Base-by-base conservation (phyloP, 164 flowering plant species). In the Annona cherimola region DNA sequence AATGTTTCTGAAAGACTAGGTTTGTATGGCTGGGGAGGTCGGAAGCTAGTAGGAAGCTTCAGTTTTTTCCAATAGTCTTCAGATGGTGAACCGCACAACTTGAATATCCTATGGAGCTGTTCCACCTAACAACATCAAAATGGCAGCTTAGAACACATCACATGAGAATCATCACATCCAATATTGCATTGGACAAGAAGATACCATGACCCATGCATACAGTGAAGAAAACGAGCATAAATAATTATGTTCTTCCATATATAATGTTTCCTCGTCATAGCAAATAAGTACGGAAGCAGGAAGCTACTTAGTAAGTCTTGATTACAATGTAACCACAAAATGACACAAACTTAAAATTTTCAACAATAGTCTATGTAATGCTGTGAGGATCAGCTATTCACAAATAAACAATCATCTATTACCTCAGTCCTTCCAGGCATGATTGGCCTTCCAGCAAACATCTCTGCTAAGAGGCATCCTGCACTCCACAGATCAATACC, bases 401-500 rank as follows among this genome's bases (percentile, higher is more conserved):
- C 16, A 18, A 64, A 64, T 64, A 14, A 64, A 18, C 18, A 64
- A 64, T 14, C 42, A 42, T 50, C 54, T 35, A 65, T 73, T 79
- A 90, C 95, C 90, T 90, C 91, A 20, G 85, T 87, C 69, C 87
- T 82, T 3, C 93, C 90, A 45, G 90, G 90, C 88, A 91, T 79
- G 18, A 90, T 72, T 16, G 96, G 90, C 74, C 80, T 81, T 63
- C 93, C 91, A 9, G 72, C 57, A 68, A 90, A 84, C 91, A 90
- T 83, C 75, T 90, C 92, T 9, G 86, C 95, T 67, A 90, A 68
- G 60, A 88, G 81, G 73, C 96, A 91, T 3, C 96, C 92, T 3
- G 86, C 84, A 78, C 92, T 89, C 93, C 93, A 90, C 2, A 90
- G 86, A 84, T 90, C 96, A 62, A 90, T 83, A 1, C 89, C 89